Percentiles rank a stretch among this genome's conserved stretches.
phyloP scores from a whole-genome alignment of 2,329 filamentous ascomycete genomes.

The Metarhizium guizhouense region DNA sequence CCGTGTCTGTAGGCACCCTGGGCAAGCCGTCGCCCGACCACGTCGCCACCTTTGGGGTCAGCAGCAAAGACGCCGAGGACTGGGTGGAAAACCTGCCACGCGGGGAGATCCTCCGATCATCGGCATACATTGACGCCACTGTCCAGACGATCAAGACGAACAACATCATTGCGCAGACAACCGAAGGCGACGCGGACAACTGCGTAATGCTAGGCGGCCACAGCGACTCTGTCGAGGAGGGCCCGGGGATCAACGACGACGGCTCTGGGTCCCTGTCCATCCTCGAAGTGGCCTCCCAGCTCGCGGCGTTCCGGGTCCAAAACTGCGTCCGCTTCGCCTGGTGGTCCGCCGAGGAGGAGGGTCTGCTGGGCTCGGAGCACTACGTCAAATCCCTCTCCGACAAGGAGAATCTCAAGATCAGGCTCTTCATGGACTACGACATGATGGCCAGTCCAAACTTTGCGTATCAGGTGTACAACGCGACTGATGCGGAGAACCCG shows the following conservation, averaged over 20 bases:
- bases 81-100: conserved; percentile 44
- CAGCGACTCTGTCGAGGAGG: conserved; percentile 52
- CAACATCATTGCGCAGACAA: conserved; percentile 57
- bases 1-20: conserved; percentile 42
- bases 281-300: conserved; percentile 52
- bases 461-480: conserved; percentile 61
- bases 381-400: conserved; percentile 46
- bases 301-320: conserved; percentile 48
- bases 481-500: conserved; percentile 63
- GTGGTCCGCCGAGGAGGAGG: conserved; percentile 61
- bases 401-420: conserved; percentile 53
- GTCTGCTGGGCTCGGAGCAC: conserved; percentile 53
- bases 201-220: conserved; percentile 59
- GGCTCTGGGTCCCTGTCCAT: conserved; percentile 57
- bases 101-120: conserved; percentile 41
- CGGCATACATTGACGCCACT: conserved; percentile 50
- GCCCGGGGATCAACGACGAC: conserved; percentile 71
- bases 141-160: conserved; percentile 44
- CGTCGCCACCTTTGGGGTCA: conserved; percentile 60
- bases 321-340: conserved; percentile 61
- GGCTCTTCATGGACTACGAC: conserved; percentile 62
- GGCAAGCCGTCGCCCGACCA: conserved; percentile 50
- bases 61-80: conserved; percentile 46
- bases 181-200: conserved; percentile 49
- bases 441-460: conserved; percentile 61